A percentile compares a stretch with the other conserved stretches of the same genome.
phyloP scores from a whole-genome alignment of 2,329 filamentous ascomycete genomes.

The Colletotrichum tanaceti region DNA sequence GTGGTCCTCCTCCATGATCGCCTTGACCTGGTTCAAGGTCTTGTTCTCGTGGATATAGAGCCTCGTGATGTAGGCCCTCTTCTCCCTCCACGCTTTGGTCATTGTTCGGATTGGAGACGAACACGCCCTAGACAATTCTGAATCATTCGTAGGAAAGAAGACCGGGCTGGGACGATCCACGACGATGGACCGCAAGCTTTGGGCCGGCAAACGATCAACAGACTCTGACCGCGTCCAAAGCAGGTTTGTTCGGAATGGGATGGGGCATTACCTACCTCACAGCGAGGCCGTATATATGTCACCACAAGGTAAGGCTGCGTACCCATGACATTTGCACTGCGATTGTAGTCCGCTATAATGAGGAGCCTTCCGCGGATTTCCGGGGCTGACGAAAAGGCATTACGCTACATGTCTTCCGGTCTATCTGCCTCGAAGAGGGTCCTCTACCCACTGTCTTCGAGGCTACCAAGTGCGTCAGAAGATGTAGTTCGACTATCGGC shows the following conservation, averaged over 20 bases:
- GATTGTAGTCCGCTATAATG: background rate
- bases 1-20: slow-evolving; percentile 54
- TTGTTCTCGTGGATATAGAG: slow-evolving; percentile 55
- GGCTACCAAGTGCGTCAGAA: background rate
- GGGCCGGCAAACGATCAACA: background rate
- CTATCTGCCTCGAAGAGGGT: slow-evolving; percentile 12
- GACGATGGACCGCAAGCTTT: slow-evolving; percentile 7
- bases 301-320: slow-evolving; percentile 1
- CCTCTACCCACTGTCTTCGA: background rate
- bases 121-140: background rate
- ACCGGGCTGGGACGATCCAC: background rate
- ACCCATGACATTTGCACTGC: background rate
- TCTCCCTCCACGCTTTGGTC: slow-evolving; percentile 58
- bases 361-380: background rate
- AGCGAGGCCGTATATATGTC: slow-evolving; percentile 11
- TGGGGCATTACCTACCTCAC: background rate
- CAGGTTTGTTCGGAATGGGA: background rate
- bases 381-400: slow-evolving; percentile 12
- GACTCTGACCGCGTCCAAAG: background rate
- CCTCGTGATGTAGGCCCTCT: slow-evolving; percentile 51
- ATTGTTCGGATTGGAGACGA: slow-evolving; percentile 47
- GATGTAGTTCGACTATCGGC: slow-evolving; percentile 1
- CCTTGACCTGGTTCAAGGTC: slow-evolving; percentile 55
- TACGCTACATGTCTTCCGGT: background rate
- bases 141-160: slow-evolving; percentile 11